phyloP scores from a whole-genome alignment of 2,329 filamentous ascomycete species.

The Fusarium kyushuense region DNA sequence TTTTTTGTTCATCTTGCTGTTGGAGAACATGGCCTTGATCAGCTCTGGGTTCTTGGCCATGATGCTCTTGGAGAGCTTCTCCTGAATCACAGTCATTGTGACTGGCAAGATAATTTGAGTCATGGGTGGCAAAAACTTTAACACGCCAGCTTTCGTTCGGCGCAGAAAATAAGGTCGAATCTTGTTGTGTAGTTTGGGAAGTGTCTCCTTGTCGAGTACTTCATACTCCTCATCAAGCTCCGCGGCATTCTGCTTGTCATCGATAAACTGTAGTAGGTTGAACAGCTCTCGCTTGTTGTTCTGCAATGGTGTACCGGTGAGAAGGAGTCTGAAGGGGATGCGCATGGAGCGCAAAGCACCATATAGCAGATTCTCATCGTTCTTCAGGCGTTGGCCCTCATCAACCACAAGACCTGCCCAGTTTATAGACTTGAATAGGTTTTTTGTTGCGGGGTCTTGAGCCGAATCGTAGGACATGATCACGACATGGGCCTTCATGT shows the following conservation, averaged over 20 bases:
- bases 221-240: constrained; percentile 80
- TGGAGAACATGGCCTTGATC: constrained; percentile 86
- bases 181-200: constrained; percentile 82
- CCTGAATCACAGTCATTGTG: constrained; percentile 94
- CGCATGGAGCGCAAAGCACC: constrained; percentile 77
- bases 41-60: constrained; percentile 90
- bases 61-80: constrained; percentile 94
- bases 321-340: constrained; percentile 84
- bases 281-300: constrained; percentile 97
- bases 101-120: constrained; percentile 95
- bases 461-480: constrained; percentile 96
- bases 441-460: constrained; percentile 75
- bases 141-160: constrained; percentile 88
- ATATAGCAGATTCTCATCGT: constrained; percentile 88
- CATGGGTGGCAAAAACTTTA: constrained; percentile 93
- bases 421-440: constrained; percentile 75
- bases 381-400: constrained; percentile 95
- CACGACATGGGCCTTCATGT: constrained; percentile 89
- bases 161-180: constrained; percentile 79
- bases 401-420: constrained; percentile 94
- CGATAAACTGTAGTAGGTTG: constrained; percentile 95
- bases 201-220: constrained; percentile 84
- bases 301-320: constrained; percentile 93
- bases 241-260: constrained; percentile 76
- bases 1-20: constrained; percentile 71